Conservation (phyloP, 805 yeast genomes). For the Schwanniomyces vanrijiae region DNA sequence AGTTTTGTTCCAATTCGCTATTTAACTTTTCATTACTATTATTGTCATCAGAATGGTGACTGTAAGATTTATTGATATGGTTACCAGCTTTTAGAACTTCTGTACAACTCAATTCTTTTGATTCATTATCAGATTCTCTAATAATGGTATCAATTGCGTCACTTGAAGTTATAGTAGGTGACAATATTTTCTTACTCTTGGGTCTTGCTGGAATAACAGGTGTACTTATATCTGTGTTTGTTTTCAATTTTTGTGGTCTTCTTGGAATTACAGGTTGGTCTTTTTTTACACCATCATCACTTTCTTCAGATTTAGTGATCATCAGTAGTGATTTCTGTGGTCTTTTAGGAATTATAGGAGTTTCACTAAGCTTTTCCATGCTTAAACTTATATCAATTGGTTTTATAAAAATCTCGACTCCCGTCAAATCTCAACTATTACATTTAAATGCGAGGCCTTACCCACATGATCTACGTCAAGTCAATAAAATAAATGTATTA, state of each 20-base stretch:
- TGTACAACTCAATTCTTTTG: neutral
- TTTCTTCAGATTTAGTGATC: neutral
- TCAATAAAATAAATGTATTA: neutral
- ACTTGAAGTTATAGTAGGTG: constrained; percentile 13
- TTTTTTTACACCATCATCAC: neutral
- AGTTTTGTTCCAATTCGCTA: constrained; percentile 2
- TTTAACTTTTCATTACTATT: constrained; percentile 1
- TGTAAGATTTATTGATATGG: neutral
- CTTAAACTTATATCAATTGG: neutral
- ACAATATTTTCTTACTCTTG: neutral
- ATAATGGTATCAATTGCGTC: neutral
- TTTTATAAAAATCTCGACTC: neutral
- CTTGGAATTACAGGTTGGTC: neutral
- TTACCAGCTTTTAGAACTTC: neutral
- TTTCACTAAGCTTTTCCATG: constrained; percentile 3
- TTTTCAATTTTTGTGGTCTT: neutral
- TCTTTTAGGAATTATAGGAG: constrained; percentile 11
- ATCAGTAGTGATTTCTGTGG: constrained; percentile 5
- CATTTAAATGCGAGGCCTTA: neutral
- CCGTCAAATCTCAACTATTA: neutral
- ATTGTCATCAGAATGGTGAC: neutral
- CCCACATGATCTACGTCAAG: neutral
- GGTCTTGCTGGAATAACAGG: constrained; percentile 14
- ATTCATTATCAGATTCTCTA: neutral
- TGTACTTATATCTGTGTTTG: neutral